These are phyloP conservation scores for Aspergillus latus DNA, from an alignment of 2,329 filamentous ascomycete genomes.

Conservation along the genomic window DNA sequence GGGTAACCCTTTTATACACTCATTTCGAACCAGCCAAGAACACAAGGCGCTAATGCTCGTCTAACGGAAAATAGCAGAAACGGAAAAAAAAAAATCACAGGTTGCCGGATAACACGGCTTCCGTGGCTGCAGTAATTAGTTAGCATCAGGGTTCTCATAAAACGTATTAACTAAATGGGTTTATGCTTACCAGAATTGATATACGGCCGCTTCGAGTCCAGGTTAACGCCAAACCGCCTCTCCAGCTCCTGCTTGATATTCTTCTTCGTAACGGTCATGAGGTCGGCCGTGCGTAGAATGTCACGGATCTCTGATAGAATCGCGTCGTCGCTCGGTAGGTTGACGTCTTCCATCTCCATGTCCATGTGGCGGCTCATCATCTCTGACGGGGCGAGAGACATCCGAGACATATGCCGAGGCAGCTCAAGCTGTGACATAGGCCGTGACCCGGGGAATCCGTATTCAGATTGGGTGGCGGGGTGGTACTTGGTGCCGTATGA, in stretches of 20 bases:
- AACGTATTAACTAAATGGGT: not conserved
- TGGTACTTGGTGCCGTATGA: constrained; percentile 87
- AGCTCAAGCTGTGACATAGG: constrained; percentile 62
- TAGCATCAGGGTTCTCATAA: not conserved
- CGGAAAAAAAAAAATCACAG: not conserved
- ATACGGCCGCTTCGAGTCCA: constrained; percentile 87
- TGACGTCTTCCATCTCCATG: constrained; percentile 73
- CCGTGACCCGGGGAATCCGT: constrained; percentile 64
- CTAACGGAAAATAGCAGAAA: not conserved
- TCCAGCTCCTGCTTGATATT: constrained; percentile 93
- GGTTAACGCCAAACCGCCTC: constrained; percentile 78
- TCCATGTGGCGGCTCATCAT: constrained; percentile 65
- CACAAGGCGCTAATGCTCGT: not conserved
- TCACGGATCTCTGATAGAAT: constrained; percentile 91
- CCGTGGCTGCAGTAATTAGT: not conserved
- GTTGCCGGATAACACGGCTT: not conserved
- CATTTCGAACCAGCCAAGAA: not conserved
- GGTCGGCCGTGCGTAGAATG: constrained; percentile 83
- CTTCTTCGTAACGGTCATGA: constrained; percentile 99
- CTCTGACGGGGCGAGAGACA: constrained; percentile 79
- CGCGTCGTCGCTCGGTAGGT: constrained; percentile 83
- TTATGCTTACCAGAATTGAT: constrained; percentile 77
- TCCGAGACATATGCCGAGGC: constrained; percentile 61
- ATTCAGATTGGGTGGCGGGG: constrained; percentile 67
- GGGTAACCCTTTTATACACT: not conserved